Conservation (phyloP, 495 filamentous ascomycete genomes). For the Neurospora terricola region DNA sequence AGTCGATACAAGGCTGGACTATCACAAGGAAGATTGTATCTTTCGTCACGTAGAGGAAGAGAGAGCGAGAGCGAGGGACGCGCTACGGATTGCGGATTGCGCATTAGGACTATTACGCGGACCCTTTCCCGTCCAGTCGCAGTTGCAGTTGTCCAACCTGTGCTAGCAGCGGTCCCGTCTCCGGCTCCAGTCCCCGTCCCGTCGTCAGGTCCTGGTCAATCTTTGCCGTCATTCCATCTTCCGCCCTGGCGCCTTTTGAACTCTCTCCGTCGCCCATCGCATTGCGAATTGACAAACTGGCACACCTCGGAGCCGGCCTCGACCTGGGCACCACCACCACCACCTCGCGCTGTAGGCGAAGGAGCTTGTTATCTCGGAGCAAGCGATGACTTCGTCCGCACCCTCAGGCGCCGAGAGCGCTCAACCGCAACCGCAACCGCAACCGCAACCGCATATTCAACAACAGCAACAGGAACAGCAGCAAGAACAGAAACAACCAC, state of each 20-base stretch:
- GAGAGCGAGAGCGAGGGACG: background rate
- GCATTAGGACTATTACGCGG: background rate
- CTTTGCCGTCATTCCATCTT: background rate
- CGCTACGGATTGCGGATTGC: background rate
- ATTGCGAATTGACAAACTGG: background rate
- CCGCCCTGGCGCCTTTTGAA: background rate
- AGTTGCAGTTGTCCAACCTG: background rate
- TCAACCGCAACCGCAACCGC: background rate
- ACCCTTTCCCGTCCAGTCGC: background rate
- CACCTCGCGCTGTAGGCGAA: conserved; percentile 15
- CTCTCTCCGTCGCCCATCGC: background rate
- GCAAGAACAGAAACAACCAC: background rate
- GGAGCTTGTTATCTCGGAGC: conserved; percentile 21
- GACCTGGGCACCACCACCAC: conserved; percentile 2
- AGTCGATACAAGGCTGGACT: background rate
- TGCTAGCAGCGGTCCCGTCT: background rate
- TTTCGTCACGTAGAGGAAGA: background rate
- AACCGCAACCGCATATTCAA: background rate
- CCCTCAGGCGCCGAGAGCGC: conserved; percentile 12
- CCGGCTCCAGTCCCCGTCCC: background rate
- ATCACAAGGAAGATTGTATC: background rate
- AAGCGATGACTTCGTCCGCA: conserved; percentile 30
- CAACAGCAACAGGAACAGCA: background rate
- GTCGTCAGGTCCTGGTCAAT: background rate
- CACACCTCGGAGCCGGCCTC: background rate